Conservation (phyloP, 768 basidiomycete genomes). For the Hericium erinaceus region DNA sequence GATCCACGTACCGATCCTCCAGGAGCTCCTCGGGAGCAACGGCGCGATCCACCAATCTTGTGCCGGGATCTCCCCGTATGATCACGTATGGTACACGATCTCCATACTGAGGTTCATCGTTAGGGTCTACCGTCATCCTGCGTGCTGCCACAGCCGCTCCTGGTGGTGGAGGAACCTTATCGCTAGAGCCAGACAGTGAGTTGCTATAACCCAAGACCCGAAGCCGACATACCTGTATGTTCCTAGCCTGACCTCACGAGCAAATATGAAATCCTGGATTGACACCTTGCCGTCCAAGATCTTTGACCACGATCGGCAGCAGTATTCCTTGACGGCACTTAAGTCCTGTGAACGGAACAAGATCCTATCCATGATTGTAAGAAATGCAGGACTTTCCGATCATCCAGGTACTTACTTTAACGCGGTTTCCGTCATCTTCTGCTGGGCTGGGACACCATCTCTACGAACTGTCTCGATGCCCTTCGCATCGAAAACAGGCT, state of each 20-base stretch:
- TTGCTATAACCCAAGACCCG: not conserved
- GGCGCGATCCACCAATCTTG: conserved; percentile 67
- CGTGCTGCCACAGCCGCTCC: conserved; percentile 82
- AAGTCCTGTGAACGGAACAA: conserved; percentile 87
- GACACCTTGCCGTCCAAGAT: conserved; percentile 73
- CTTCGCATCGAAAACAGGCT: conserved; percentile 88
- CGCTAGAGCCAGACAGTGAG: conserved; percentile 34
- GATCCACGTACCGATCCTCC: conserved; percentile 41
- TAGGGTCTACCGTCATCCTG: conserved; percentile 62
- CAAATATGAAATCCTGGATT: conserved; percentile 89
- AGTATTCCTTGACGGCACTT: conserved; percentile 83
- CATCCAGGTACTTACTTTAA: conserved; percentile 52
- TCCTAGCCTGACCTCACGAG: conserved; percentile 90
- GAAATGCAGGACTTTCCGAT: not conserved
- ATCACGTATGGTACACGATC: conserved; percentile 93
- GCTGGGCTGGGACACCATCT: conserved; percentile 84
- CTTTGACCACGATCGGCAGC: conserved; percentile 74
- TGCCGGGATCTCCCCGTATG: conserved; percentile 48
- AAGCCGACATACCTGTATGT: conserved; percentile 62
- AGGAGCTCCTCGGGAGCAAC: conserved; percentile 65
- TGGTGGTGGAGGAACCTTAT: conserved; percentile 81
- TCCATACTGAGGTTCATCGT: conserved; percentile 83
- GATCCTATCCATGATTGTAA: conserved; percentile 41
- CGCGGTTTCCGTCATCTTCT: conserved; percentile 86
- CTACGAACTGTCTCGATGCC: conserved; percentile 95